Evolutionary conservation across 192 early-diverging fungal species (phyloP).

Genomic region (Rhizoclosmatium sp.): DNA sequence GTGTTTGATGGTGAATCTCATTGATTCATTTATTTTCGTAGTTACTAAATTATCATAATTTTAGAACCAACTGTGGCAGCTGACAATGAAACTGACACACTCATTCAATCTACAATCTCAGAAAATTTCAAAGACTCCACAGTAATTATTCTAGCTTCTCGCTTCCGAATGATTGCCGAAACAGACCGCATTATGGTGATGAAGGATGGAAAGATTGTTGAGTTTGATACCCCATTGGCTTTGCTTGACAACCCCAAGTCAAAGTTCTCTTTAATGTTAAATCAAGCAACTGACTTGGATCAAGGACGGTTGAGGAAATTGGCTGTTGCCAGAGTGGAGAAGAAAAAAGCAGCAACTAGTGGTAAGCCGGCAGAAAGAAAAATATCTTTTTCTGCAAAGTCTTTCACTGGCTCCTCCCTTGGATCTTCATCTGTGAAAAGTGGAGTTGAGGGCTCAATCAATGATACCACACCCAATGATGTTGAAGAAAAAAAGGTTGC

Average conservation of each 20-base stretch:
- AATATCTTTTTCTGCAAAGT: slow-evolving; percentile 8
- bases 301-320: slow-evolving; percentile 25
- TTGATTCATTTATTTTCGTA: slow-evolving; percentile 15
- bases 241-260: slow-evolving; percentile 52
- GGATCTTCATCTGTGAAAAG: no score
- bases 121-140: slow-evolving; percentile 57
- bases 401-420: no score
- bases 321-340: slow-evolving; percentile 31
- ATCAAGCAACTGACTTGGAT: slow-evolving; percentile 43
- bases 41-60: slow-evolving; percentile 10
- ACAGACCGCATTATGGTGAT: slow-evolving; percentile 60
- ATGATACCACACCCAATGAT: no score
- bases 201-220: slow-evolving; percentile 57
- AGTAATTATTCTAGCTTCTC: slow-evolving; percentile 58
- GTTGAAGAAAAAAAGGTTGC: no score
- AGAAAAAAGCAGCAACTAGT: background rate
- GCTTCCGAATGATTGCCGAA: slow-evolving; percentile 60
- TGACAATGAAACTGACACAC: slow-evolving; percentile 57
- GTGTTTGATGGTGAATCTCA: slow-evolving; percentile 66
- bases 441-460: no score
- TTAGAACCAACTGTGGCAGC: slow-evolving; percentile 61
- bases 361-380: slow-evolving; percentile 13
- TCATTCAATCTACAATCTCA: slow-evolving; percentile 62
- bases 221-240: slow-evolving; percentile 58
- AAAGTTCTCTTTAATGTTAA: slow-evolving; percentile 40